phyloP scores from a whole-genome alignment of 1,139 yeast species.

The Geotrichum candidum region DNA sequence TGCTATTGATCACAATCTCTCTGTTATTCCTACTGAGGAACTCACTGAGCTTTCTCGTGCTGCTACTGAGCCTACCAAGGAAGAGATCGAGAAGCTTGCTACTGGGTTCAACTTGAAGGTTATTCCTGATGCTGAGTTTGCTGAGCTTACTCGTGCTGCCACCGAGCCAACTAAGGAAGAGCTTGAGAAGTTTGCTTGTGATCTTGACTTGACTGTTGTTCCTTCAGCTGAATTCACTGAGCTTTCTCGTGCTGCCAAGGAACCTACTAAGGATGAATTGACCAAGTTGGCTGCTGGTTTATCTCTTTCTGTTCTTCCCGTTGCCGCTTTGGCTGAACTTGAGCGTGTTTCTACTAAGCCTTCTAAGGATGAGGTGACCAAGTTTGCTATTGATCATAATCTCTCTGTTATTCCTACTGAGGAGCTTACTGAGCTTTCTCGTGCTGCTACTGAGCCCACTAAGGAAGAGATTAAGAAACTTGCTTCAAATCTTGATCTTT shows the following conservation, averaged over 20 bases:
- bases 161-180: constrained; percentile 27
- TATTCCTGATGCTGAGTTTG: constrained; percentile 20
- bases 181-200: constrained; percentile 23
- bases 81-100: constrained; percentile 25
- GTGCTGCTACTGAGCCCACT: constrained; percentile 6
- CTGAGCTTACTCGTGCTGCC: constrained; percentile 23
- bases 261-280: constrained; percentile 23
- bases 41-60: constrained; percentile 26
- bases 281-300: constrained; percentile 20
- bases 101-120: constrained; percentile 30
- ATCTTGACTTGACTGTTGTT: constrained; percentile 38
- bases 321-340: constrained; percentile 16
- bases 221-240: constrained; percentile 22
- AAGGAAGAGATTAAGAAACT: constrained; percentile 25
- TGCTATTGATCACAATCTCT: constrained; percentile 11
- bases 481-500: constrained; percentile 35
- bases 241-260: constrained; percentile 22
- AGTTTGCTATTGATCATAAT: constrained; percentile 24
- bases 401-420: constrained; percentile 22
- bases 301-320: constrained; percentile 36
- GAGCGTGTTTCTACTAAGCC: constrained; percentile 21
- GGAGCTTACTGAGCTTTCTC: constrained; percentile 21
- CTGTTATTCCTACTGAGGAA: constrained; percentile 24
- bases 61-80: constrained; percentile 38
- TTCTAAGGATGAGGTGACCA: constrained; percentile 22